These are phyloP conservation scores for Tremellales sp. DNA, from an alignment of 1,284 basidiomycete species.

Conservation along the genomic window DNA sequence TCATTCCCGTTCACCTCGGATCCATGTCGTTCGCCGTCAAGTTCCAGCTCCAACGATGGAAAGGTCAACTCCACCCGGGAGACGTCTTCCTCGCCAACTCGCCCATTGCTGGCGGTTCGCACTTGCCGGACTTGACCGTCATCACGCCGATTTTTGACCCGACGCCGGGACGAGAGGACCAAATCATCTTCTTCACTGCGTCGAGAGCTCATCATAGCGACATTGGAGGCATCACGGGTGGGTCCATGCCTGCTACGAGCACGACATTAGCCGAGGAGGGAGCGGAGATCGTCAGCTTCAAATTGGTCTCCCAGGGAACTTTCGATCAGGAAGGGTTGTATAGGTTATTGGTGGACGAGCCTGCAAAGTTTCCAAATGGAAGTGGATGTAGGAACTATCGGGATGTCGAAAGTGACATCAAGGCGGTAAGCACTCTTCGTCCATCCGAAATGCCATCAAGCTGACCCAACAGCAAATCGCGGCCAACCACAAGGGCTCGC, in stretches of 20 bases:
- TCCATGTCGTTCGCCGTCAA: constrained; percentile 41
- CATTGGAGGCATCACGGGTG: constrained; percentile 44
- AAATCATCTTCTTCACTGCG: constrained; percentile 42
- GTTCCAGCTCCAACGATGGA: constrained; percentile 48
- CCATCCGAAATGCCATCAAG: constrained; percentile 10
- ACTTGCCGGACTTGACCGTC: constrained; percentile 40
- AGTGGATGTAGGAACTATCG: constrained; percentile 17
- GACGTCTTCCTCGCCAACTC: constrained; percentile 53
- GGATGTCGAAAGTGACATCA: constrained; percentile 81
- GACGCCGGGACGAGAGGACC: constrained; percentile 2
- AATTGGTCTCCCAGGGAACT: constrained; percentile 77
- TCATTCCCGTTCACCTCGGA: constrained; percentile 54
- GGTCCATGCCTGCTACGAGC: constrained; percentile 90
- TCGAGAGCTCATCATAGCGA: constrained; percentile 35
- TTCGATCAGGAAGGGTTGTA: constrained; percentile 73
- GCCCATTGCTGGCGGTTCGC: constrained; percentile 41
- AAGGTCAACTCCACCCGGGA: constrained; percentile 39
- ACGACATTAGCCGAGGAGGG: constrained; percentile 91
- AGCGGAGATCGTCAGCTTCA: constrained; percentile 81
- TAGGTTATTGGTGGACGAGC: constrained; percentile 74
- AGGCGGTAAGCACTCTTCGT: constrained; percentile 53
- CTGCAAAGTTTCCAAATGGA: constrained; percentile 57
- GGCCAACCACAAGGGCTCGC: constrained; percentile 89
- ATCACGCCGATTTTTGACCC: constrained; percentile 38
- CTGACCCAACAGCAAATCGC: constrained; percentile 66